Conservation (phyloP, 306 rosid species). For the Pyrus bretschneideri region DNA sequence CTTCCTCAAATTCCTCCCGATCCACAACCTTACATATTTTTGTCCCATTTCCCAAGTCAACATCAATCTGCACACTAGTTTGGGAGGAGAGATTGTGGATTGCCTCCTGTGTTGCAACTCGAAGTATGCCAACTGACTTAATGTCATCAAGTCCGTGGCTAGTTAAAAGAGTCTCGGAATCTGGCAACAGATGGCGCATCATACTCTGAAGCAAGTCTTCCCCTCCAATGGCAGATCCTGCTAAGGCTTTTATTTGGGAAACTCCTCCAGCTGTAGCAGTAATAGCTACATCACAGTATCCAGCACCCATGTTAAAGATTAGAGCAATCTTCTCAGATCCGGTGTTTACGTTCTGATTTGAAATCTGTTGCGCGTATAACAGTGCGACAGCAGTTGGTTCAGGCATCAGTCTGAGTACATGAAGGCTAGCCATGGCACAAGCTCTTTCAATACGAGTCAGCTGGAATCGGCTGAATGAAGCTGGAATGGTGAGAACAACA, state of each 20-base stretch:
- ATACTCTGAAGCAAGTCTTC: conserved; percentile 90
- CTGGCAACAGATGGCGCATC: conserved; percentile 60
- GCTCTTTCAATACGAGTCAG: conserved; percentile 70
- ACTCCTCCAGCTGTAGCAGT: conserved; percentile 74
- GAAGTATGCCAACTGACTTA: conserved; percentile 49
- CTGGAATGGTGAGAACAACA: conserved; percentile 78
- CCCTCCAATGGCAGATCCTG: conserved; percentile 82
- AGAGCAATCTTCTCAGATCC: conserved; percentile 70
- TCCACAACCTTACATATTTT: conserved; percentile 48
- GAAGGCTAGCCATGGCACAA: conserved; percentile 91
- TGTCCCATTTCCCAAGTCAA: conserved; percentile 53
- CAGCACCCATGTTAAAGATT: conserved; percentile 89
- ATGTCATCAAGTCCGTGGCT: conserved; percentile 47
- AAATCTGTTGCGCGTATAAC: conserved; percentile 59
- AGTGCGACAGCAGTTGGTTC: conserved; percentile 94
- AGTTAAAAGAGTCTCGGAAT: conserved; percentile 39
- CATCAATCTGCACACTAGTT: conserved; percentile 41
- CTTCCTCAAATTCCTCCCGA: conserved; percentile 64
- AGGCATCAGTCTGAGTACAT: conserved; percentile 66
- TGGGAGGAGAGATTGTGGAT: conserved; percentile 66
- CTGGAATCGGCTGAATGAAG: conserved; percentile 80
- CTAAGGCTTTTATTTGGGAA: conserved; percentile 72
- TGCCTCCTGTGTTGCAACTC: conserved; percentile 71
- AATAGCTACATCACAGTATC: conserved; percentile 79
- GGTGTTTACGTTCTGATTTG: conserved; percentile 43